Evolutionary conservation across 192 early-diverging fungal genomes (phyloP), one percentile per base, ranked within the genome.

Genomic region (Coemansia sp.): DNA sequence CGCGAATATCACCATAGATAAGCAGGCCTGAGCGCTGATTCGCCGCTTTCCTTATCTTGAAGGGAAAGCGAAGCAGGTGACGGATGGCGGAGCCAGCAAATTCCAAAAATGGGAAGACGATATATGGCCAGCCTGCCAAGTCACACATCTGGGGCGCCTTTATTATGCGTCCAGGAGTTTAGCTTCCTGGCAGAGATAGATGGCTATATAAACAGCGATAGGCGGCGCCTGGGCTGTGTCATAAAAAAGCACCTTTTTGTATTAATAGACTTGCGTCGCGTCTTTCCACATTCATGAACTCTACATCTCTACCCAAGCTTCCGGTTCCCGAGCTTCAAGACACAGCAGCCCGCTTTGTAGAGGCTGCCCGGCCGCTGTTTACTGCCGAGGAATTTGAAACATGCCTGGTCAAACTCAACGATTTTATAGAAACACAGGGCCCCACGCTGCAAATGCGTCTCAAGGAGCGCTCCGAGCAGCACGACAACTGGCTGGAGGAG

Each of bases 271-370:
- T 26, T 26, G 23, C 23, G 23, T 4, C 4, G 23, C 23, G 23
- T 26, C 23, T 26, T 26, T 26, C 1, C 4, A 26, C 4, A 26
- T 26, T 26, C 23, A 26, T 26, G 23, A 26, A 1, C 4, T 26
- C 60, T n/a, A 32, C 58, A 3, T 40, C 62, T 0, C 69, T 83
- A 31, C 69, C 64, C 15, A 66, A 66, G 36, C 66, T 85, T 14
- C 84, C 84, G 2, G 59, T 85, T 17, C 84, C 84, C 0, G 75
- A 80, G 53, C 75, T 85, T 28, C 51, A 75, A 6, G 78, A 83
- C 62, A 85, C 84, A 1, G 62, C 73, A 21, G 51, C 67, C 7
- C 67, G 79, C 6, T 85, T 81, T 53, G 64, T 71, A 2, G 60
- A 73, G 11, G 72, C 76, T 4, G 79, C 69, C 20, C 65, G 69